Evolutionary conservation across 2,329 filamentous ascomycete species (phyloP), one percentile per base, ranked within the genome.

Genomic region (Sclerotinia nivalis): DNA sequence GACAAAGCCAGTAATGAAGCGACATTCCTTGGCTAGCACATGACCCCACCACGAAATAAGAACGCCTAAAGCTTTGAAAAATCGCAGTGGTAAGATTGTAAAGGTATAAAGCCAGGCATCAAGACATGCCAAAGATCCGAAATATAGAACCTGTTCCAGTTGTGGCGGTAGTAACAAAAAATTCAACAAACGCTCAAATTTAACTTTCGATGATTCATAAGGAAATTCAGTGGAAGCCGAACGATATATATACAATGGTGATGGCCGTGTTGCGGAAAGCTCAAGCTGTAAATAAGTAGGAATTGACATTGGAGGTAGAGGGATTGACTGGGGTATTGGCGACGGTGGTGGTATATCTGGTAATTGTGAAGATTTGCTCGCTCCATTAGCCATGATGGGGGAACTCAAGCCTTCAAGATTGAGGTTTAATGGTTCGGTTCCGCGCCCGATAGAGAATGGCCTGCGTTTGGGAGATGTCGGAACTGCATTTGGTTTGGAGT

Each of bases 41-140:
- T 91, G 87, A 2, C 80, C 84, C 92, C 93, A 97, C 86, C 94
- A 98, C 71, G 87, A 86, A 13, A 88, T 79, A 37, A 99, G 82
- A 2, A 98, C 89, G 28, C 88, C 88, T 0, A 95, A 76, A 0
- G 96, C 95, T 70, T 94, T 91, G 68, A 91, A 80, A 75, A 99
- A 98, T 2, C 96, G 88, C 71, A 99, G 85, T 0, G 96, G 96
- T 0, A 99, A 83, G 58, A 99, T 97, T 0, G 96, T 99, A 76
- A 99, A 96, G 0, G 93, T 96, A 81, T 97, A 96, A 1, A 99
- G 86, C 93, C 95, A 99, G 1, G 95, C 92, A 79, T 99, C 96
- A 8, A 99, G 84, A 80, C 96, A 99, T 9, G 95, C 94, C 47
- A 98, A 81, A 0, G 92, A 90, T 9, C 96, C 96, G 80, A 99